Evolutionary conservation across 768 basidiomycete genomes (phyloP).

Genomic region (Boletus reticuloceps): DNA sequence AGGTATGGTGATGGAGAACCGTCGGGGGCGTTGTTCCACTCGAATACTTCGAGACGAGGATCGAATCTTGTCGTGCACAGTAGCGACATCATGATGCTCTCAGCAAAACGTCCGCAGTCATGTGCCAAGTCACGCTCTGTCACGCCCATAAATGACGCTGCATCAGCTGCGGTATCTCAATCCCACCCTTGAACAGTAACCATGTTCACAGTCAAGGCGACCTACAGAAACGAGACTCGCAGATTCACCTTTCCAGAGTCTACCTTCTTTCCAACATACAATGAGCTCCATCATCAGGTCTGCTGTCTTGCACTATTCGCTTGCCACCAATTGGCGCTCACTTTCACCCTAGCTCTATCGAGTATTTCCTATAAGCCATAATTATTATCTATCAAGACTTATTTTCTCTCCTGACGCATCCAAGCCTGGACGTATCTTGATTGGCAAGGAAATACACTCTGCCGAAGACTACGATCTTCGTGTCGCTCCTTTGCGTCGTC

Average conservation of each 20-base stretch:
- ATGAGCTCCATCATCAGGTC: slow-evolving; percentile 64
- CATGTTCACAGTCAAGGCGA: slow-evolving; percentile 81
- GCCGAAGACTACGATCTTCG: slow-evolving; percentile 55
- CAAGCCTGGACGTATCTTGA: slow-evolving; percentile 53
- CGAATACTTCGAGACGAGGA: slow-evolving; percentile 37
- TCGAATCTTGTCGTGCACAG: slow-evolving; percentile 65
- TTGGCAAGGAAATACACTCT: slow-evolving; percentile 58
- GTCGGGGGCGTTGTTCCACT: slow-evolving; percentile 57
- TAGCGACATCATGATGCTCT: slow-evolving; percentile 22
- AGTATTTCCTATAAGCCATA: slow-evolving; percentile 61
- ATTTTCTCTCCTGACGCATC: slow-evolving; percentile 65
- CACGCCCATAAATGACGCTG: slow-evolving; percentile 19
- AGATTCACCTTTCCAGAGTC: slow-evolving; percentile 55
- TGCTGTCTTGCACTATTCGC: slow-evolving; percentile 14
- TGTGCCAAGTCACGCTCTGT: slow-evolving; percentile 14
- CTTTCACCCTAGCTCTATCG: slow-evolving; percentile 55
- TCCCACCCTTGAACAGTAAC: slow-evolving; percentile 24
- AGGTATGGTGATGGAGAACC: slow-evolving; percentile 58
- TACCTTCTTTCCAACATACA: slow-evolving; percentile 59
- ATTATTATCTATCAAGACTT: slow-evolving; percentile 63
- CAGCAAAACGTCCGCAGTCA: neutral
- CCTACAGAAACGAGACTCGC: slow-evolving; percentile 66
- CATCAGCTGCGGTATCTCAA: slow-evolving; percentile 19
- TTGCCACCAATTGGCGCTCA: slow-evolving; percentile 14
- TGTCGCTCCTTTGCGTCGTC: slow-evolving; percentile 48